Percentiles rank a stretch among this genome's conserved stretches.
Evolutionary conservation across 176 grass and related monocot species (phyloP).

Genomic region (Aegilops bicornis): DNA sequence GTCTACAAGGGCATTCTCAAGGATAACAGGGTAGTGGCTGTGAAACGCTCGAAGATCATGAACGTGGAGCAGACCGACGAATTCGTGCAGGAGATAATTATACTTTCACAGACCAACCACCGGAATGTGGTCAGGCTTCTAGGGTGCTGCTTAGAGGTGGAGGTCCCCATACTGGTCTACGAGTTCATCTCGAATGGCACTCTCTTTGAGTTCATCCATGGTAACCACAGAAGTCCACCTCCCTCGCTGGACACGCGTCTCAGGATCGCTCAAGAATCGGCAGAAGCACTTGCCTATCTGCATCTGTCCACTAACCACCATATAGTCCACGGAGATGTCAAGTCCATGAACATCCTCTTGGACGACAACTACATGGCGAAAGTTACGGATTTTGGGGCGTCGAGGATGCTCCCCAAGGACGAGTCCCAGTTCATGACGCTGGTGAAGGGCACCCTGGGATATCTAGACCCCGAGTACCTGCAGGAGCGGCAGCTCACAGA

Average conservation of each 20-base stretch:
- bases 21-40: slow-evolving; percentile 13
- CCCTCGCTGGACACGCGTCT: background rate
- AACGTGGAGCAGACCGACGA: background rate
- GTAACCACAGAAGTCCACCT: background rate
- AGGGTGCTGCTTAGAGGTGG: background rate
- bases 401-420: slow-evolving; percentile 5
- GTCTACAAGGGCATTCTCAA: background rate
- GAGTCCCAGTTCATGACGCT: slow-evolving; percentile 8
- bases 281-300: background rate
- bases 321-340: slow-evolving; percentile 10
- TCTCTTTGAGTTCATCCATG: background rate
- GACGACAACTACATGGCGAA: background rate
- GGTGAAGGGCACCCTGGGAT: background rate
- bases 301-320: background rate
- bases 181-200: background rate
- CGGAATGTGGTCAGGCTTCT: slow-evolving; percentile 4
- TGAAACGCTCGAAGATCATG: slow-evolving; percentile 9
- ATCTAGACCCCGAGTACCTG: slow-evolving; percentile 30
- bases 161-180: background rate
- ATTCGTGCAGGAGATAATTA: background rate
- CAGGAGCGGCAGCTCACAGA: background rate
- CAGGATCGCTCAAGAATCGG: background rate
- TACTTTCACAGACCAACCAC: background rate
- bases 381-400: background rate
- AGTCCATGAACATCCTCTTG: background rate